Base-by-base conservation (phyloP, 106 monocot genomes). In the Gastrodia elata region DNA sequence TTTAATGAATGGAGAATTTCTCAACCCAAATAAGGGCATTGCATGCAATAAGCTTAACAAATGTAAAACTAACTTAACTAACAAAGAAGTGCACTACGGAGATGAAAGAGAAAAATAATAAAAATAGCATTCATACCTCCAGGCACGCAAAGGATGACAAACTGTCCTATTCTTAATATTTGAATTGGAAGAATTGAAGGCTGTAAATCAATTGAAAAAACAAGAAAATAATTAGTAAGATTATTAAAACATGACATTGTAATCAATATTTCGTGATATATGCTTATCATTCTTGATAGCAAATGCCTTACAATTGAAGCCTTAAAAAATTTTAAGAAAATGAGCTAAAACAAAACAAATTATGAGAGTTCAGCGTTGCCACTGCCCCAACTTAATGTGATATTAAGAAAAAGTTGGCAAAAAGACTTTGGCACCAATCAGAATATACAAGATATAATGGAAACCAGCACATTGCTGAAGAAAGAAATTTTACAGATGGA, bases 151-250 rank as follows among this genome's bases (percentile, higher is more conserved):
- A 96, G 87, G 64, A 96, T 88, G 75, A 96, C 87, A 68, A 96
- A 65, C 65, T 92, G 89, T 24, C 96, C 96, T 33, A 96, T 83
- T 32, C 86, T 74, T 34, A 96, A 67, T 65, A 90, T 92, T 82
- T 96, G 96, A 83, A 96, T 72, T 73, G 96, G 96, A 69, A 96
- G 92, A 65, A 96, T 71, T 24, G 96, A 81, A 74, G 96, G 96
- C 96, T 96, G 78, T 33, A 38, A 59, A 49, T 78, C 39, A 77
- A 22, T 11, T 26, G 11, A 9, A n/a, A 44, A 67, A 26, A 73
- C 16, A 9, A 73, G 27, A 55, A 13, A 64, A 33, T 4, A 43
- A 55, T 77, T 59, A 77, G 34, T 18, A 27, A 71, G 6, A 59
- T 20, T 49, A 32, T 27, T 40, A 52, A 56, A 56, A 56, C 5